These are phyloP conservation scores for Coemansia sp. DNA, from an alignment of 192 early-diverging fungal species.

Conservation along the genomic window DNA sequence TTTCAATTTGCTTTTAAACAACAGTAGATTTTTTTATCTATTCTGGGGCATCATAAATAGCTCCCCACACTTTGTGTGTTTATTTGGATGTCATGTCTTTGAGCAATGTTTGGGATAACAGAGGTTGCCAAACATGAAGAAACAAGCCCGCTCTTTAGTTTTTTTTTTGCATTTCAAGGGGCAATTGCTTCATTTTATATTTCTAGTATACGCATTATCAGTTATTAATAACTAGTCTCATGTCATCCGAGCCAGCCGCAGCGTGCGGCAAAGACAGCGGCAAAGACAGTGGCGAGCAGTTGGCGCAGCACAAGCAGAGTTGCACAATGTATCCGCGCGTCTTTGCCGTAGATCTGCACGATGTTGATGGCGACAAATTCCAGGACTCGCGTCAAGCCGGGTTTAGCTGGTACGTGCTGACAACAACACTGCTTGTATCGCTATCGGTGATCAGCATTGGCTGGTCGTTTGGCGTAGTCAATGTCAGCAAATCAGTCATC, in stretches of 20 bases:
- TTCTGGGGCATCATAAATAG: neutral
- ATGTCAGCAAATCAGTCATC: constrained; percentile 42
- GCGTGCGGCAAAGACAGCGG: neutral
- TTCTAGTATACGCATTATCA: too few relatives aligned
- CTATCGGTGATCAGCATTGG: constrained; percentile 42
- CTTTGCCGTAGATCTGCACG: constrained; percentile 49
- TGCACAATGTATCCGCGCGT: constrained; percentile 18
- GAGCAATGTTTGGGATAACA: neutral
- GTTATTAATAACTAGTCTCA: neutral
- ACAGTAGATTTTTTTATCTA: neutral
- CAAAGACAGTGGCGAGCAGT: neutral
- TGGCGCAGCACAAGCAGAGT: neutral
- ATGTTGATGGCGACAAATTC: constrained; percentile 45
- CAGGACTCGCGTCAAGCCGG: constrained; percentile 47
- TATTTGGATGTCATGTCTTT: constrained; percentile 13
- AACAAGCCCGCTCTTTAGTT: too few relatives aligned
- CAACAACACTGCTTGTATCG: constrained; percentile 37
- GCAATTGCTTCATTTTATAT: too few relatives aligned
- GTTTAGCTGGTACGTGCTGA: constrained; percentile 43
- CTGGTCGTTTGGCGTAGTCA: constrained; percentile 39
- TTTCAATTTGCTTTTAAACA: neutral
- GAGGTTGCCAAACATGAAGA: neutral
- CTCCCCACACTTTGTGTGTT: neutral
- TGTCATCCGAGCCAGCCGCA: neutral
- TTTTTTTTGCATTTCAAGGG: too few relatives aligned